Conservation (phyloP, 225 moss, liverwort and hornwort species). For the Ulota crispa region DNA sequence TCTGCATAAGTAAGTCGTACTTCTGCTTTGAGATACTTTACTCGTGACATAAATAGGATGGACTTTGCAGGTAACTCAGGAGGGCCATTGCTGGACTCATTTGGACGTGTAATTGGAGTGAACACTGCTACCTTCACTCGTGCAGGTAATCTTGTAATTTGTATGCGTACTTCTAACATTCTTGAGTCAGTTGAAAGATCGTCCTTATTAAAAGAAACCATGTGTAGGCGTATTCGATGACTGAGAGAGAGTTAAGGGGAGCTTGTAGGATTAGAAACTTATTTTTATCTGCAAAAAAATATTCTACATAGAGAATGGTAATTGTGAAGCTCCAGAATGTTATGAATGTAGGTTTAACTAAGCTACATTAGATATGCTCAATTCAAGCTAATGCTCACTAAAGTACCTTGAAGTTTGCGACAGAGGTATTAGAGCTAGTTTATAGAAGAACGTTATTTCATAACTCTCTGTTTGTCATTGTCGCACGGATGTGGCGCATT, state of each 20-base stretch:
- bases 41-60: constrained; percentile 15
- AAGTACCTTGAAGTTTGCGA: background rate
- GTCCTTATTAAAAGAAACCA: background rate
- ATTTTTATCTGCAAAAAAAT: background rate
- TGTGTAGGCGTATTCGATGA: background rate
- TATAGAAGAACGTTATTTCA: background rate
- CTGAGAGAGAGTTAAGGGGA: background rate
- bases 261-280: background rate
- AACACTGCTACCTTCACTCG: constrained; percentile 71
- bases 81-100: constrained; percentile 63
- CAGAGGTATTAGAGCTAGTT: background rate
- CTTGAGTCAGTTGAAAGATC: background rate
- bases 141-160: constrained; percentile 22
- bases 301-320: background rate
- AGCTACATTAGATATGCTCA: background rate
- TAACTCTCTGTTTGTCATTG: no score
- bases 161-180: background rate
- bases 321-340: background rate
- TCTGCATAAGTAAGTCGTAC: background rate
- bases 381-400: background rate
- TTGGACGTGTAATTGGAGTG: constrained; percentile 66
- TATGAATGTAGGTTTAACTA: background rate
- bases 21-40: background rate
- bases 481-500: no score
- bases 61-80: constrained; percentile 61